Evolutionary conservation across 352 stramenopile genomes (phyloP), one percentile per base, ranked within the genome.

Genomic region (Globisporangium iwayamae): DNA sequence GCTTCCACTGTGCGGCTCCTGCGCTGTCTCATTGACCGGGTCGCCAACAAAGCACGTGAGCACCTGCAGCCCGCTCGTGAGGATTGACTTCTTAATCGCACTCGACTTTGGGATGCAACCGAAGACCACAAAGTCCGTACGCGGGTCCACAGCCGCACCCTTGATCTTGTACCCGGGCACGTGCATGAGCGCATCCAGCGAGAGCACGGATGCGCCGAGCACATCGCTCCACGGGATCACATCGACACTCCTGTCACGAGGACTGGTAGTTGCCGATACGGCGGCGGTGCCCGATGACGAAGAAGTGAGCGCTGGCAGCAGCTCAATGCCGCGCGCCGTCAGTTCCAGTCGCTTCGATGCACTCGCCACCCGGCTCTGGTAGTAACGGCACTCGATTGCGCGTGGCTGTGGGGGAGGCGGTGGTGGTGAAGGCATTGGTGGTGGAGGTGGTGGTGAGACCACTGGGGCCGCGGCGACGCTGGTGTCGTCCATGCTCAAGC

Each of bases 41-140:
- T 38, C 39, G 4, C 38, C 47, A 8, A 7, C 51, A 32, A 65
- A 65, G 28, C 60, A 65, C 50, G 60, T 28, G 36, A 65, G 60
- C 34, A 65, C 48, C 20, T 65, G 60, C 34, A 65, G 25, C 18
- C 60, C 60, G 1, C 14, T 65, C 50, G 38, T 41, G 25, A 65
- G 50, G 38, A 65, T 30, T 2, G 60, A 57, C 16, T 65, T 65
- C 36, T 67, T 61, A 34, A 63, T 56, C 45, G 54, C 62, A 13
- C 11, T 56, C 32, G 62, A 38, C 34, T 62, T 67, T n/a, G 62
- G 45, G 46, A 67, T 56, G 34, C 62, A 67, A 25, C 62, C 62
- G 28, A 53, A 67, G 0, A 67, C 46, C 16, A 62, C 62, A 52
- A 67, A 67, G 25, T 67, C 62, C 4, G 54, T 57, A 22, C 34